Evolutionary conservation across 768 basidiomycete species (phyloP), one percentile per base, ranked within the genome.

Genomic region (Kwoniella botswanensis): DNA sequence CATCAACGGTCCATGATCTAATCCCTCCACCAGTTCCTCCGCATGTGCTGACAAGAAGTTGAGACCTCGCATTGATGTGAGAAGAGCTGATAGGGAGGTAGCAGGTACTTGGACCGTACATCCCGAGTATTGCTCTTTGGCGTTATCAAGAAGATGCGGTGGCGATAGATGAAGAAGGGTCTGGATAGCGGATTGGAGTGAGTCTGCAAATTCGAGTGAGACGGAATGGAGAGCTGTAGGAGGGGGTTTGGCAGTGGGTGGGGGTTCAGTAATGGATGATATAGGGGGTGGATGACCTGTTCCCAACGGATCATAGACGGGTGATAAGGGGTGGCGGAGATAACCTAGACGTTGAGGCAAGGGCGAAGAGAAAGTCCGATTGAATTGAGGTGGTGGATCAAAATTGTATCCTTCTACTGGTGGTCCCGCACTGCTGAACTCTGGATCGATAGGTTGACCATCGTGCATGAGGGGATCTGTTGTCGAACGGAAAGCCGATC

Each of bases 11-110:
- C 42, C 58, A 44, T 66, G 50, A 42, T 63, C 63, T 4, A 24
- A 59, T 1, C 66, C 66, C n/a, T 58, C 72, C 9, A 74, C 54
- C 11, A 76, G 52, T 24, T 65, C 60, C 24, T 73, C 65, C 29
- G 79, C 73, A 55, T 84, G 91, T n/a, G 92, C 92, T 4, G 93
- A 93, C 74, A 97, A 88, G 79, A 92, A 96, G 82, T 96, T 96
- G 74, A 98, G 88, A 74, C 91, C 92, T 85, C 94, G 93, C 92
- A 97, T 93, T 50, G 91, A 88, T 18, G 92, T 93, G 82, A 97
- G 88, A 82, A 98, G 87, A 50, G 93, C 92, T 18, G 92, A 92
- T 84, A 98, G 87, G 74, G 91, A 93, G 6, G 93, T 88, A 0
- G 92, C 92, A 11, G 94, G 95, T 55, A 97, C 88, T 46, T 92